These are phyloP conservation scores for Aquilaria agallochum DNA, from an alignment of 441 rosid genomes.

Conservation along the genomic window DNA sequence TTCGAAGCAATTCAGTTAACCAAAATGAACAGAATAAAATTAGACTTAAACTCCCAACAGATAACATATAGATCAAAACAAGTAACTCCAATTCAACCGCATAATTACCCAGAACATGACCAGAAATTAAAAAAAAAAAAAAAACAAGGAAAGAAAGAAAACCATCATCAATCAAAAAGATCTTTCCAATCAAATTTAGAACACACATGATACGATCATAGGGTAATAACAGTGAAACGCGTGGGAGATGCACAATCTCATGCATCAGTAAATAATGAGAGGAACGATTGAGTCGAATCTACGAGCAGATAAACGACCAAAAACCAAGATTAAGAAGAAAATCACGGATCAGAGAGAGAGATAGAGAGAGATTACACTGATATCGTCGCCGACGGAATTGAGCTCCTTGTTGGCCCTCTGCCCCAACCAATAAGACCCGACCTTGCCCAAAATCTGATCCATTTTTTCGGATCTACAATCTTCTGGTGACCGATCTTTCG, in stretches of 20 bases:
- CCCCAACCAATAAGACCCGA: slow-evolving; percentile 76
- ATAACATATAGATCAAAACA: too few species aligned
- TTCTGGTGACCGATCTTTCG: background rate
- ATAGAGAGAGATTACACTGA: slow-evolving; percentile 26
- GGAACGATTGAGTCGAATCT: background rate
- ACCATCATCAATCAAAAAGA: slow-evolving; percentile 7
- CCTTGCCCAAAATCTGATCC: slow-evolving; percentile 76
- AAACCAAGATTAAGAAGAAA: slow-evolving; percentile 3
- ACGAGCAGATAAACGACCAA: background rate
- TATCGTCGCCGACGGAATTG: slow-evolving; percentile 66
- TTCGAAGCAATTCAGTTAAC: too few species aligned
- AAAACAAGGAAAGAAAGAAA: background rate
- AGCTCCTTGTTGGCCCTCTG: slow-evolving; percentile 64
- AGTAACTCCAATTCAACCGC: too few species aligned
- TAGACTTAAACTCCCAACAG: too few species aligned
- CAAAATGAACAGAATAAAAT: too few species aligned
- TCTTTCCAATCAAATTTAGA: too few species aligned
- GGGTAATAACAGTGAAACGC: too few species aligned
- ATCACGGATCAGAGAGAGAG: background rate
- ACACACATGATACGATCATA: background rate
- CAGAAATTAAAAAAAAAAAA: too few species aligned
- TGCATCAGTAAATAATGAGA: background rate
- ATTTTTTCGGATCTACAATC: slow-evolving; percentile 18
- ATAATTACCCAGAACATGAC: background rate
- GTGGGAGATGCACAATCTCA: too few species aligned